Base-by-base conservation (phyloP, 2,329 filamentous ascomycete species). In the Monilinia laxa region DNA sequence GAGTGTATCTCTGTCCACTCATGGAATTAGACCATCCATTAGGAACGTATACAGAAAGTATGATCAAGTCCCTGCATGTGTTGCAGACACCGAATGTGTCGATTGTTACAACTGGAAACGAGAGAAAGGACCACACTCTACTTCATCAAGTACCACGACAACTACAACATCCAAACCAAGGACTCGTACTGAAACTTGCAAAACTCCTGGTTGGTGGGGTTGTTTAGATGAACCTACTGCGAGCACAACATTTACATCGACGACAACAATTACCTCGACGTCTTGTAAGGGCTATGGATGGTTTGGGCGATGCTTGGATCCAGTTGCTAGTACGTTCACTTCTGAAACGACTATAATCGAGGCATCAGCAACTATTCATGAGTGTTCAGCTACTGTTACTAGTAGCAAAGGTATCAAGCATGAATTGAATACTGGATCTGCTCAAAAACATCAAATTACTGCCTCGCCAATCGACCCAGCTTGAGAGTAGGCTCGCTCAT, bases 81-180 rank as follows among this genome's bases (percentile, higher is more conserved):
- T 84, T 57, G 81, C 84, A 31, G 92, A 93, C 7, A 83, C 86
- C 35, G 88, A 91, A 54, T 97, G 94, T 75, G 86, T 90, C 38
- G 93, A 97, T 76, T 97, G 93, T 73, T 90, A 85, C 68, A 88
- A 88, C 68, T 97, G 94, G 93, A 95, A 96, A 75, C 96, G 93
- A 82, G 96, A 92, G 75, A 90, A 93, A 76, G 95, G 92, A 77
- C 96, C 97, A 76, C 90, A 90, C 42, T 52, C 58, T 55, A 93
- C 91, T 1, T 90, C 93, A 69, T 83, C 82, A 1, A 92, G 88
- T 1, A 87, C 86, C 0, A 82, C 80, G 2, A 82, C 83, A 0
- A 84, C 82, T 0, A 83, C 83, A 1, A 83, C 85, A 3, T 83
- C 83, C 38, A 66, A 63, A 23, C 89, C 86, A 4, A 78, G 83